Base-by-base conservation (phyloP, 2,329 filamentous ascomycete genomes). In the Trichophyton schoenleinii region DNA sequence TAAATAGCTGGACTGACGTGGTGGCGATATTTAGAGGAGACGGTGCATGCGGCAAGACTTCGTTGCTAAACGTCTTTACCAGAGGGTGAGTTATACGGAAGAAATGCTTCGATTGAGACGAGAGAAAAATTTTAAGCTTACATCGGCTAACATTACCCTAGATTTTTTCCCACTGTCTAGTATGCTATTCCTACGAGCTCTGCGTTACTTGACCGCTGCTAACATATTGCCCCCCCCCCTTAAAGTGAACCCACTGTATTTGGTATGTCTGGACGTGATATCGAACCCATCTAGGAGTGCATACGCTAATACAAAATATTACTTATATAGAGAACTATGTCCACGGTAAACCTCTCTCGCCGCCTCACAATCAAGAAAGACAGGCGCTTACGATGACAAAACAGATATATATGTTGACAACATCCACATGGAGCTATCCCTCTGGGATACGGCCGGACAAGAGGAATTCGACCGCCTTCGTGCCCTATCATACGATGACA, bases 381-480 rank as follows among this genome's bases (percentile, higher is more conserved):
- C 41, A 8, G 3, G 13, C 11, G n/a, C 49, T 53, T 31, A 53
- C 49, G 13, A 13, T 28, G 15, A 34, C 68, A 44, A 44, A 44
- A 34, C 68, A 94, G 92, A 99, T 74, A 96, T 99, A 74, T 99
- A 96, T 75, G 94, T 99, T 73, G 94, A 99, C 73, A 91, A 87
- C 72, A 89, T 91, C 59, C 92, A 97, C 77, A 95, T 99, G 74
- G 94, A 99, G 75, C 82, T 99, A 61, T 96, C 92, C 63, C 82
- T 99, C 63, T 99, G 94, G 94, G 94, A 99, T 75, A 99, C 94
- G 0, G 94, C 94, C 44, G 94, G 94, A 28, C 94, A 99, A 77
- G 94, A 99, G 80, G 94, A 99, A 83, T 99, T 97, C 78, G 94
- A 99, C 77, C 86, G 94, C 60, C 79, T 99, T 75, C 88, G 94